These are phyloP conservation scores for Lachancea meyersii DNA, from an alignment of 805 yeast species.

Conservation along the genomic window DNA sequence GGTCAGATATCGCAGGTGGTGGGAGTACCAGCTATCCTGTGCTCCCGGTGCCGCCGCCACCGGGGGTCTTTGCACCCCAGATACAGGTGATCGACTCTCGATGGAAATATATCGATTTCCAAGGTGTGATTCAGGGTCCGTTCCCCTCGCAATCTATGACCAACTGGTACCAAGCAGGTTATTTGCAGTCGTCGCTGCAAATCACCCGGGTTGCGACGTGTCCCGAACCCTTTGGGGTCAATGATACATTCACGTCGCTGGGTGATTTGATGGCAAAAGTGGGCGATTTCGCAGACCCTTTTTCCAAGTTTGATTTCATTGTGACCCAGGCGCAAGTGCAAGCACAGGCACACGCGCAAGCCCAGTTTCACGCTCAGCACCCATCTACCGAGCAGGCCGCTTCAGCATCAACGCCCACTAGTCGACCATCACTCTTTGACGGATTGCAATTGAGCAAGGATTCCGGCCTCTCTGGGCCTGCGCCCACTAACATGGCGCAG, in stretches of 20 bases:
- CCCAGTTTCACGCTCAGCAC: neutral
- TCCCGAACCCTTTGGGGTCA: slow-evolving; percentile 26
- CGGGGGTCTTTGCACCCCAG: slow-evolving; percentile 3
- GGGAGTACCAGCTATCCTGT: no score
- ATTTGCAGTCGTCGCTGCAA: slow-evolving; percentile 50
- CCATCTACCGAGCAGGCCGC: neutral
- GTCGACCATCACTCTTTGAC: neutral
- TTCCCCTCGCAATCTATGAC: slow-evolving; percentile 72
- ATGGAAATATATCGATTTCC: slow-evolving; percentile 74
- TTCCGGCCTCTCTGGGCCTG: neutral
- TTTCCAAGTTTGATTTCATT: slow-evolving; percentile 20
- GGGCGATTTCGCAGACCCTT: slow-evolving; percentile 26
- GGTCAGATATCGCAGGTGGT: neutral
- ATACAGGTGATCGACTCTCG: slow-evolving; percentile 38
- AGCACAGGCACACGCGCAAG: neutral
- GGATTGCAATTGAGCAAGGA: neutral
- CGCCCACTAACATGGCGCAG: neutral
- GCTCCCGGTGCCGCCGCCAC: no score
- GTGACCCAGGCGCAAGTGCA: slow-evolving; percentile 5
- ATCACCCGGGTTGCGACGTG: slow-evolving; percentile 43
- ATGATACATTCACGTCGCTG: slow-evolving; percentile 22
- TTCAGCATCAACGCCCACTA: neutral
- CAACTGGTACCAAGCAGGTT: slow-evolving; percentile 64
- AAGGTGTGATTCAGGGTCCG: slow-evolving; percentile 78
- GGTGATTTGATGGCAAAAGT: slow-evolving; percentile 21